Percentiles rank a stretch among this genome's conserved stretches.
Conservation (phyloP, 345 rosid species). For the Lenwebbia sp. region DNA sequence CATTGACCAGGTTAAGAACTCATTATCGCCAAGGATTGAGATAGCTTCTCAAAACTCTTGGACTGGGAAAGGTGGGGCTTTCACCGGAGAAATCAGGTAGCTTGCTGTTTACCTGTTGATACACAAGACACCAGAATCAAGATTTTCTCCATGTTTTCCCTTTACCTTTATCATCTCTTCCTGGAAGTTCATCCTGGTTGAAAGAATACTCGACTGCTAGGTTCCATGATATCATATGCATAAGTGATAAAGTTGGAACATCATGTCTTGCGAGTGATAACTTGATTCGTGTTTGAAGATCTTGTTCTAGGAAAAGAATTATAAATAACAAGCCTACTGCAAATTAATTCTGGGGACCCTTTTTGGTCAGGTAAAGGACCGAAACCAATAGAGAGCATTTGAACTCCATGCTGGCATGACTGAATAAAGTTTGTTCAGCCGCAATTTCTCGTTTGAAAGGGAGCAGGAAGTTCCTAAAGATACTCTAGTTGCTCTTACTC, state of each 20-base stretch:
- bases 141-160: not conserved
- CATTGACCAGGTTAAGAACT: conserved; percentile 69
- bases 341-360: not conserved
- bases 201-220: not conserved
- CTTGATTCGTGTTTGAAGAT: not conserved
- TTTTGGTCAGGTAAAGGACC: not conserved
- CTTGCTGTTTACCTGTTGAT: not conserved
- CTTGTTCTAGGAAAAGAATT: not conserved
- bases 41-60: conserved; percentile 94
- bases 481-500: not conserved
- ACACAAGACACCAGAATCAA: not conserved
- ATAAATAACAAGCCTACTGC: not conserved
- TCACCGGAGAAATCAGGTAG: conserved; percentile 99
- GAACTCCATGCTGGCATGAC: not conserved
- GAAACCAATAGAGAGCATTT: not conserved
- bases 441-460: not conserved
- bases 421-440: not conserved
- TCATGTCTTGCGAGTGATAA: not conserved
- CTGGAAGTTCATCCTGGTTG: not conserved
- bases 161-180: not conserved
- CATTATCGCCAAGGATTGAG: conserved; percentile 61
- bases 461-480: not conserved
- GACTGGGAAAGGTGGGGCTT: conserved; percentile 97
- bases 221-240: not conserved
- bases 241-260: not conserved